Base-by-base conservation (phyloP, 768 basidiomycete species). In the Boletus barrowsii region DNA sequence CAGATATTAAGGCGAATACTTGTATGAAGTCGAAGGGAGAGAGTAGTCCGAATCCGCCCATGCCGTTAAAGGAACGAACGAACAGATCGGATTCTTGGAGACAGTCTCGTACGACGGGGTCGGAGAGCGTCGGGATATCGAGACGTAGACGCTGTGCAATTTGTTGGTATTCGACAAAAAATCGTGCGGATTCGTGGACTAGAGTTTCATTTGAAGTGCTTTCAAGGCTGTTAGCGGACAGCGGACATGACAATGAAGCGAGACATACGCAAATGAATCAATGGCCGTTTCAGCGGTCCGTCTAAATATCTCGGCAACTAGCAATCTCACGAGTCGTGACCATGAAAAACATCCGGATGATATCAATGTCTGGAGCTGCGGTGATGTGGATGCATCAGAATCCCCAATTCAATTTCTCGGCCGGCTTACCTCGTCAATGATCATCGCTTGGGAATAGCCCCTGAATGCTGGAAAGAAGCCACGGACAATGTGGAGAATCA, bases 11-110 rank as follows among this genome's bases (percentile, higher is more conserved):
- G 40, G 86, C 83, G 58, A 92, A 72, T 61, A 91, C 74, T 60
- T 86, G 85, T 62, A 90, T 76, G 59, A 90, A 83, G 64, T 92
- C 90, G 52, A 91, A 78, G 9, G 90, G 90, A 3, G 88, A 90
- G 60, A 91, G 76, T 30, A 90, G 77, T 15, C 90, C 90, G 66
- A 92, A 90, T 11, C 86, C 81, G 36, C 85, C 81, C 61, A 76
- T 73, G 41, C 87, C 87, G 61, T 78, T 81, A 69, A 92, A 91
- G 11, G 90, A 92, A 54, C 87, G 81, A 41, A 87, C 86, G 65
- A 93, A 93, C 33, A 89, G 78, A 65, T 93, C 90, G 37, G 90
- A 88, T 72, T 93, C 90, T 55, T 88, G 86, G n/a, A 93, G 76
- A 41, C 92, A 80, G 65, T 90, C 88, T 54, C 87, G 84, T 22